Evolutionary conservation across 768 basidiomycete species (phyloP), one percentile per base, ranked within the genome.

Genomic region (Epithele typhae): DNA sequence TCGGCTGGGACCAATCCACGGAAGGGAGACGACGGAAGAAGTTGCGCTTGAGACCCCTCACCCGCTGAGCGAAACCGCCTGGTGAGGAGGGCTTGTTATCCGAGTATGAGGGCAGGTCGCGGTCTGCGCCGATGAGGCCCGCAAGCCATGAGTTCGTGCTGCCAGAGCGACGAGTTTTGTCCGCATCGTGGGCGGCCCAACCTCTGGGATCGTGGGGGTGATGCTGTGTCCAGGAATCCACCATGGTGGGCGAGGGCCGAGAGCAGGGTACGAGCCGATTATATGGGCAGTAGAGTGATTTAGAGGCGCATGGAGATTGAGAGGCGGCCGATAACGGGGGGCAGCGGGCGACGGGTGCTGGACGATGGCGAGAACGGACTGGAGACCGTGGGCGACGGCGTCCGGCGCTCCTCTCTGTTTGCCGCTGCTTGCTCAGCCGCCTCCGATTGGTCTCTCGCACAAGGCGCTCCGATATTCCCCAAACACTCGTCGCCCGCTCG

Each of bases 121-220:
- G 24, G 34, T 45, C 48, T 2, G 52, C 35, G 25, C 55, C 51
- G 17, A 50, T 25, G 4, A 57, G 37, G 23, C 52, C 51, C 48
- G 56, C 56, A 48, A 57, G 56, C 56, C 56, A 57, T n/a, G n/a
- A n/a, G 52, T 48, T 54, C 10, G 46, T 39, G 38, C 35, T 35
- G 6, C 44, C 38, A 5, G 43, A 22, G 37, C 34, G 36, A 23
- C 44, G 44, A 25, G 32, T 25, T 30, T 57, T 49, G 42, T 54
- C 52, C 17, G 42, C 27, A 22, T 48, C 46, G 34, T 33, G 46
- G n/a, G 39, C 27, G 7, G 33, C 38, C 51, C 51, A 52, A 37
- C 51, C 51, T 27, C 33, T 41, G n/a, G 8, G 21, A 10, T 48
- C 38, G 25, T 40, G 46, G 23, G 40, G 50, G 14, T 43, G 45